These are phyloP conservation scores for Aspergillus aculeatus DNA, from an alignment of 2,329 filamentous ascomycete species.

Conservation along the genomic window DNA sequence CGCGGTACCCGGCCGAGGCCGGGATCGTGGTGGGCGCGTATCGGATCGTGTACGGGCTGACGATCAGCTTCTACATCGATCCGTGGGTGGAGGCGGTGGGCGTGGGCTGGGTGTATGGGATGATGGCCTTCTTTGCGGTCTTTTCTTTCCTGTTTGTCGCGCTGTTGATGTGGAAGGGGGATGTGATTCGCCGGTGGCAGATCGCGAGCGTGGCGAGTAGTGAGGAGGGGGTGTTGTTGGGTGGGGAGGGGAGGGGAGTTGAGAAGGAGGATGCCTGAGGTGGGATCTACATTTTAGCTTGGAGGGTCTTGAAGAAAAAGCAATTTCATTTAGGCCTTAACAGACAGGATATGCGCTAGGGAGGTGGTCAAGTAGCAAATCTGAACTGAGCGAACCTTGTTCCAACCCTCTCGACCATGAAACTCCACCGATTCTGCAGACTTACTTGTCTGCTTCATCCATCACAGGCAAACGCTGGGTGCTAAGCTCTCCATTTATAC, in stretches of 20 bases:
- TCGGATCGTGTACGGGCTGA: slow-evolving; percentile 34
- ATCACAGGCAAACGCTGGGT: no score
- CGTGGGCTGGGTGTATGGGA: slow-evolving; percentile 40
- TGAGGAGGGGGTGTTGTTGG: neutral
- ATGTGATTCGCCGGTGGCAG: slow-evolving; percentile 3
- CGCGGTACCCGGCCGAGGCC: slow-evolving; percentile 32
- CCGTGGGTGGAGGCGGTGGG: slow-evolving; percentile 34
- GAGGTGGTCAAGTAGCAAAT: no score
- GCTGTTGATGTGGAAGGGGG: slow-evolving; percentile 12
- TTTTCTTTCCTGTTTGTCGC: slow-evolving; percentile 9
- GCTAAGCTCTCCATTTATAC: no score
- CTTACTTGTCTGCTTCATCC: no score
- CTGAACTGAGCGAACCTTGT: no score
- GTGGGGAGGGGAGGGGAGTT: neutral
- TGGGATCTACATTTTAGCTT: no score
- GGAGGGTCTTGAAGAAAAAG: no score
- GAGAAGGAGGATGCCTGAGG: neutral
- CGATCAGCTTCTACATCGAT: slow-evolving; percentile 37
- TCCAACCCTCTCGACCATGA: no score
- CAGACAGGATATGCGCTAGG: no score
- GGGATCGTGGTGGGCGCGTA: slow-evolving; percentile 20
- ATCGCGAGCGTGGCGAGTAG: slow-evolving; percentile 1
- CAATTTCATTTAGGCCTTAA: no score
- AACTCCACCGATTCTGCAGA: no score
- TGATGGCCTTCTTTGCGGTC: slow-evolving; percentile 36